Evolutionary conservation across 2,329 filamentous ascomycete species (phyloP), one percentile per base, ranked within the genome.

Genomic region (Fusarium algeriense): DNA sequence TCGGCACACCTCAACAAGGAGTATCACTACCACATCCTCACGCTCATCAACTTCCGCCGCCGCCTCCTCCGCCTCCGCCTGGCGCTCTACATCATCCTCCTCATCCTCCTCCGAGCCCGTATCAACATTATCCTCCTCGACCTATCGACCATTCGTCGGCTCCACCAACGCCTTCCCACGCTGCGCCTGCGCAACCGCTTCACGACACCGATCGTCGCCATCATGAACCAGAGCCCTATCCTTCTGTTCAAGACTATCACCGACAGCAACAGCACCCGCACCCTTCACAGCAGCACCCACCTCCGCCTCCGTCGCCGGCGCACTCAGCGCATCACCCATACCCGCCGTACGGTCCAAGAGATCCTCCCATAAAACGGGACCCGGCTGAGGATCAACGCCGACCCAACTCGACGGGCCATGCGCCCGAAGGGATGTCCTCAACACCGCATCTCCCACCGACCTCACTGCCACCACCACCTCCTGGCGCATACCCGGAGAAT

Each of bases 341-440:
- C 75, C 78, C 82, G 49, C 76, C 82, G 15, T 88, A 85, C 75
- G 76, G 82, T 65, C 78, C 82, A 14, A 81, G 86, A 76, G 87
- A 90, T 32, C 81, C 85, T 52, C 80, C 84, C 73, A 84, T 90
- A 79, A 90, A 90, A 80, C 83, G 87, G 71, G 88, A 90, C 67
- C 81, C 84, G 43, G 80, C 79, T 65, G 86, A 88, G 64, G 85
- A 88, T 64, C 78, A 84, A 69, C 84, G 86, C 67, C 82, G 86
- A 59, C 84, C 85, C n/a, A 86, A 82, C 76, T 88, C 87, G 60
- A 87, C 85, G 37, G 85, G 84, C 64, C 83, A 83, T 80, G 78
- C 79, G 69, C 79, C 78, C 50, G 81, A 82, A 41, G 72, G 74
- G 45, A 68, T 79, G 44, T 75, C 78, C 46, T 80, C 78, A 54